phyloP scores from a whole-genome alignment of 2,329 filamentous ascomycete genomes.

The Neodidymelliopsis sp. region DNA sequence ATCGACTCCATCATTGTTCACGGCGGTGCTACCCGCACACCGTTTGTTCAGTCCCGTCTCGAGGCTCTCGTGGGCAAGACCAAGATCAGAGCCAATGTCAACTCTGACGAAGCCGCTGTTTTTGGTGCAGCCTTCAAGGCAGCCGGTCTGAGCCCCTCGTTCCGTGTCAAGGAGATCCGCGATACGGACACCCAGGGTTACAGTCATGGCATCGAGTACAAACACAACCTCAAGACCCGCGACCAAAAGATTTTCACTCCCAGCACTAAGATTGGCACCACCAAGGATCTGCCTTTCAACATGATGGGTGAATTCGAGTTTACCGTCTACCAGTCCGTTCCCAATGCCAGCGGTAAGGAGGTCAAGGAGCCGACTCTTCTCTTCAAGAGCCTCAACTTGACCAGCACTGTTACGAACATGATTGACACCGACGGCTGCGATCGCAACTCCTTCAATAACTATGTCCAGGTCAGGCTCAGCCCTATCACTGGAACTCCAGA shows the following conservation, averaged over 20 bases:
- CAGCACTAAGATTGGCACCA: conserved; percentile 75
- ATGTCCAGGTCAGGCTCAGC: conserved; percentile 76
- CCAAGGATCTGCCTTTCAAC: conserved; percentile 85
- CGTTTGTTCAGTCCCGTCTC: conserved; percentile 90
- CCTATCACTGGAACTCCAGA: conserved; percentile 80
- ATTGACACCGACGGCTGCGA: conserved; percentile 81
- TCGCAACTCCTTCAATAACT: conserved; percentile 78
- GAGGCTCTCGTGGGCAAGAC: conserved; percentile 76
- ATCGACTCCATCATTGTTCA: conserved; percentile 92
- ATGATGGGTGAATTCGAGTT: conserved; percentile 83
- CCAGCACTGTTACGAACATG: conserved; percentile 78
- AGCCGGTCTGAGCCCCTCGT: conserved; percentile 89
- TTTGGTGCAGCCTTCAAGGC: conserved; percentile 96
- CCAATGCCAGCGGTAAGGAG: conserved; percentile 52
- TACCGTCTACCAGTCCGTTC: conserved; percentile 77
- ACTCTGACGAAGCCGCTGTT: conserved; percentile 94
- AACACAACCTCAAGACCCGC: conserved; percentile 70
- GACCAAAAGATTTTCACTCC: conserved; percentile 85
- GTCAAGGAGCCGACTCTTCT: conserved; percentile 68
- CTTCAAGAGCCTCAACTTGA: conserved; percentile 84
- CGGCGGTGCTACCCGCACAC: conserved; percentile 87
- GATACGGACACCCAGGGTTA: conserved; percentile 80
- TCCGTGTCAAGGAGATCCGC: conserved; percentile 96
- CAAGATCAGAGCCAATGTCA: conserved; percentile 92
- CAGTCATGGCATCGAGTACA: conserved; percentile 78